Base-by-base conservation (phyloP, 345 rosid genomes). In the Firmiana major region DNA sequence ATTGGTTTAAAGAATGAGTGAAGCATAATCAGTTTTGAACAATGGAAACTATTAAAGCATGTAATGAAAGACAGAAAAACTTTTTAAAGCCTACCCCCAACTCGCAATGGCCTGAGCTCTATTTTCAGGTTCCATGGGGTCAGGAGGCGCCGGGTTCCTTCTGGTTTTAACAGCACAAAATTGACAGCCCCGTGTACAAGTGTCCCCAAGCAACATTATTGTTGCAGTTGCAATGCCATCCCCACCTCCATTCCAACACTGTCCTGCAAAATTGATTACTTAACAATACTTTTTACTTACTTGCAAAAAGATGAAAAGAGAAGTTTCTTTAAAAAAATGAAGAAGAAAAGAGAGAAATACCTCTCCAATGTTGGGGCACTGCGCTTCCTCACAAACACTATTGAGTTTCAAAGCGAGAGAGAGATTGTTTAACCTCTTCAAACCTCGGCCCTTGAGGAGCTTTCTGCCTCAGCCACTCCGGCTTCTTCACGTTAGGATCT, bases 191-290 rank as follows among this genome's bases (percentile, higher is more conserved):
- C 98, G 98, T 12, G 99, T 97, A 83, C 98, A 97, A 48, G 97
- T 94, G 78, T 97, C 99, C 45, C 99, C 99, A 48, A 97, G 93
- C 77, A 94, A 85, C 99, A 97, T 97, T 62, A 92, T 97, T 0
- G 98, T 97, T 15, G 98, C 99, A 1, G 98, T 97, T 16, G 98
- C 90, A 83, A 94, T 87, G 69, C 98, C 99, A 80, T 97, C 99
- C 28, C 88, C 93, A 54, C 99, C 99, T 49, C 99, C 99, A 89
- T 94, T 97, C 98, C 99, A 97, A 84, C 99, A 97, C 95, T 92
- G 81, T 71, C 60, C 21, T 36, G 48, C 19, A 21, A 24, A 75
- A 49, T 60, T 38, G 11, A 67, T 65, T 17, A 26, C 53, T 60
- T 45, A 43, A 54, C 38, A 71, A 46, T 16, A 7, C 55, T 66